Evolutionary conservation across 345 rosid species (phyloP).

Genomic region (Eutrema japonicum): DNA sequence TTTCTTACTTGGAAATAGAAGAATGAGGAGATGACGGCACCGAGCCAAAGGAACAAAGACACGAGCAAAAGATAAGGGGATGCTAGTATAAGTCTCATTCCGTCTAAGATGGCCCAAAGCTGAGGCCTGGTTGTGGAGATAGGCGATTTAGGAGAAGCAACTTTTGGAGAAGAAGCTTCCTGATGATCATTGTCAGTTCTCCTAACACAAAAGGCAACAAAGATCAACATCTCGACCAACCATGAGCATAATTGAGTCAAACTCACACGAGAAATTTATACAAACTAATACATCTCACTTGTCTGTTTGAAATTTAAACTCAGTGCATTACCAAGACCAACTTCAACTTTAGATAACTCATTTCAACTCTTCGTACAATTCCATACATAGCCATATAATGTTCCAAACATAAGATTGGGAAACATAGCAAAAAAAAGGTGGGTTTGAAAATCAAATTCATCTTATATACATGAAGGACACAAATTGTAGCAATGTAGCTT

Average conservation of each 20-base stretch:
- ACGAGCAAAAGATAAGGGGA: slow-evolving; percentile 77
- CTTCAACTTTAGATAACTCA: slow-evolving; percentile 14
- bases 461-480: background rate
- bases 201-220: slow-evolving; percentile 49
- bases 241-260: slow-evolving; percentile 9
- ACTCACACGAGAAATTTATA: slow-evolving; percentile 1
- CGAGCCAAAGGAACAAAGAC: slow-evolving; percentile 89
- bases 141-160: slow-evolving; percentile 47
- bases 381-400: background rate
- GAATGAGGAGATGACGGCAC: slow-evolving; percentile 94
- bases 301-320: slow-evolving; percentile 5
- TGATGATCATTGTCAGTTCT: slow-evolving; percentile 51
- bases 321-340: slow-evolving; percentile 13
- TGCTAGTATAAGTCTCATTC: slow-evolving; percentile 73
- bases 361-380: background rate
- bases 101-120: slow-evolving; percentile 78
- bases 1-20: slow-evolving; percentile 88
- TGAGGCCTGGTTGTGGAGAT: slow-evolving; percentile 58
- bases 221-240: slow-evolving; percentile 27
- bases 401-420: slow-evolving; percentile 1
- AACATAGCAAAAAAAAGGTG: slow-evolving; percentile 3
- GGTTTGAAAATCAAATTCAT: background rate
- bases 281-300: background rate
- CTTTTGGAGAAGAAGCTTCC: slow-evolving; percentile 44
- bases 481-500: slow-evolving; percentile 1